Conservation (phyloP, 805 yeast species). For the Brettanomyces bruxellensis region DNA sequence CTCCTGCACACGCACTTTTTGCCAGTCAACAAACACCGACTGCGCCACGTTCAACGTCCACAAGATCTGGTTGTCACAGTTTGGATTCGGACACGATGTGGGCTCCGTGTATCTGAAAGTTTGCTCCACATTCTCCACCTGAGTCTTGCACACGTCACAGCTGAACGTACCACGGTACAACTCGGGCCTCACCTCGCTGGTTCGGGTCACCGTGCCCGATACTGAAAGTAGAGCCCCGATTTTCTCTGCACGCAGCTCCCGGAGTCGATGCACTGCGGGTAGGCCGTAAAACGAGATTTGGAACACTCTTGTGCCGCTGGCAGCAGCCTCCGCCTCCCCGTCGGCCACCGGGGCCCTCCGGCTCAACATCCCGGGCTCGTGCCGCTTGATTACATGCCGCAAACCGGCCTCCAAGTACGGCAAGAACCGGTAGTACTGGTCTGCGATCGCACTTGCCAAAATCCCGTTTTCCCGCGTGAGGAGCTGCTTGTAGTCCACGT, state of each 20-base stretch:
- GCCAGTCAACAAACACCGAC: slow-evolving; percentile 94
- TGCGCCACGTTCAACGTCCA: slow-evolving; percentile 82
- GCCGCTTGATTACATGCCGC: slow-evolving; percentile 57
- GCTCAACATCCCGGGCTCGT: slow-evolving; percentile 63
- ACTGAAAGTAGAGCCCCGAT: slow-evolving; percentile 79
- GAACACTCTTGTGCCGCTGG: slow-evolving; percentile 62
- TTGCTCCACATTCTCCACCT: slow-evolving; percentile 86
- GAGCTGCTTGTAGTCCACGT: slow-evolving; percentile 78
- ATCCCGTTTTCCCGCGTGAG: slow-evolving; percentile 73
- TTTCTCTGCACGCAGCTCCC: slow-evolving; percentile 84
- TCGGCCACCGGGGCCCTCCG: slow-evolving; percentile 29
- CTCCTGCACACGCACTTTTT: slow-evolving; percentile 88
- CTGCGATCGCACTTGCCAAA: slow-evolving; percentile 79
- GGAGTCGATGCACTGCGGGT: slow-evolving; percentile 72
- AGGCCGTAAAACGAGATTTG: slow-evolving; percentile 85
- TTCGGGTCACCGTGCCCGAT: slow-evolving; percentile 92
- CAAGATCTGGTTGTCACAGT: slow-evolving; percentile 75
- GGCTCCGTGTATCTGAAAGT: slow-evolving; percentile 92
- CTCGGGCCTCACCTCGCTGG: slow-evolving; percentile 95
- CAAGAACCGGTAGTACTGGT: slow-evolving; percentile 85
- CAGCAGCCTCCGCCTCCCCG: slow-evolving; percentile 28
- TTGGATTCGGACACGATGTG: slow-evolving; percentile 78
- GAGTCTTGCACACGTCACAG: slow-evolving; percentile 81
- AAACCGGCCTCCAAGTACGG: slow-evolving; percentile 78
- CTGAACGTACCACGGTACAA: slow-evolving; percentile 77